Evolutionary conservation across 306 rosid genomes (phyloP).

Genomic region (Rosa lucieae): DNA sequence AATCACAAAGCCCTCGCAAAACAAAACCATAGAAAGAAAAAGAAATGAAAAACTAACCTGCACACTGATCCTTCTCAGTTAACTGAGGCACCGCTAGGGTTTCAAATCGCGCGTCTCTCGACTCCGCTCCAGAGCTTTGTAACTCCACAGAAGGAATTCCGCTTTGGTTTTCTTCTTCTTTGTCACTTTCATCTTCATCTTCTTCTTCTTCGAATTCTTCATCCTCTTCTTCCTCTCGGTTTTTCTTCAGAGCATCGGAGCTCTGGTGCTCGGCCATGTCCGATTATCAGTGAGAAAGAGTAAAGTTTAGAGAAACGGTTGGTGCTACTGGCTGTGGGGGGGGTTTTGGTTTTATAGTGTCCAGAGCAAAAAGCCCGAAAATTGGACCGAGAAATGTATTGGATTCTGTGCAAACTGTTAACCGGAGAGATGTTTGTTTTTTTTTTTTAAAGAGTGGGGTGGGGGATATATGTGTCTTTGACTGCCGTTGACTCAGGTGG

Average conservation of each 20-base stretch:
- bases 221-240: background rate
- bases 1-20: background rate
- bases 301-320: constrained; percentile 34
- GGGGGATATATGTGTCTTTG: constrained; percentile 52
- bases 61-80: constrained; percentile 32
- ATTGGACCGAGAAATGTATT: constrained; percentile 16
- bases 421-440: constrained; percentile 15
- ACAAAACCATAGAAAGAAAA: background rate
- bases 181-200: constrained; percentile 18
- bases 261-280: constrained; percentile 54
- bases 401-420: constrained; percentile 23
- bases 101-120: constrained; percentile 26
- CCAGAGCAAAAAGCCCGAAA: constrained; percentile 30
- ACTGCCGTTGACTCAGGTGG: constrained; percentile 72
- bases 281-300: constrained; percentile 37
- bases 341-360: constrained; percentile 25
- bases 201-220: constrained; percentile 26
- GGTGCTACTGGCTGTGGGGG: background rate
- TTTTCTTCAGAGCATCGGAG: constrained; percentile 34
- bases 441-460: constrained; percentile 28
- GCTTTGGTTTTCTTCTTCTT: constrained; percentile 18
- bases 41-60: constrained; percentile 34
- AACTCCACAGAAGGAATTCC: constrained; percentile 32
- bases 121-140: constrained; percentile 2
- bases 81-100: constrained; percentile 56